Evolutionary conservation across 495 filamentous ascomycete genomes (phyloP), one percentile per base, ranked within the genome.

Genomic region (Massariosphaeria phaeospora): DNA sequence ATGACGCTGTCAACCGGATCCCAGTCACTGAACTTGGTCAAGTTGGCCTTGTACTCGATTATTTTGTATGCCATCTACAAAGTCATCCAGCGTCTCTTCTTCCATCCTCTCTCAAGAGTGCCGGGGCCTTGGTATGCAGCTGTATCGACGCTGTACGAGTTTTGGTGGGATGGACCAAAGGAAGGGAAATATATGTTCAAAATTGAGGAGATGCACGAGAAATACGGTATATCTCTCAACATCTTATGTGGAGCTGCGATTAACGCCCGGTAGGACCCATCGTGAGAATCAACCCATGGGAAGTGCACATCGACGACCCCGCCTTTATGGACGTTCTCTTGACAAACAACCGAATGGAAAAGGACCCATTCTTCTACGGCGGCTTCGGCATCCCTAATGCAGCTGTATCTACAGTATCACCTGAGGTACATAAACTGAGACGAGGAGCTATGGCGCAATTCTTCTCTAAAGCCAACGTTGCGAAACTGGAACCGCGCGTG

Each of bases 391-490:
- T 33, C 11, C 21, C 11, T 9, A 43, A 9, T 10, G 48, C 41
- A 21, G 18, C 43, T 2, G 48, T 53, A 5, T 13, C 20, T 17
- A 59, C 56, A 15, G 34, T 52, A 2, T 40, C 48, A 7, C 40
- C 43, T 31, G 49, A 59, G 3, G 5, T 48, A n/a, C 56, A 59
- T 29, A 40, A 24, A 18, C 13, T 59, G 12, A 36, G 49, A 20
- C 46, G 46, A 18, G 29, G 34, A 20, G 41, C 56, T 8, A 18
- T 47, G 18, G 73, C 63, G 29, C 70, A 64, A 17, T 77, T 76
- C 64, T 81, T 82, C 67, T 80, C 76, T 9, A 80, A 73, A 29
- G 59, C 58, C 12, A 70, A 71, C 18, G 66, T 80, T 11, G 30
- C 47, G 0, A 58, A 55, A 10, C 52, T 81, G 1, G 71, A 77